Conservation (phyloP, 106 monocot genomes). For the Dendrobium nobile region DNA sequence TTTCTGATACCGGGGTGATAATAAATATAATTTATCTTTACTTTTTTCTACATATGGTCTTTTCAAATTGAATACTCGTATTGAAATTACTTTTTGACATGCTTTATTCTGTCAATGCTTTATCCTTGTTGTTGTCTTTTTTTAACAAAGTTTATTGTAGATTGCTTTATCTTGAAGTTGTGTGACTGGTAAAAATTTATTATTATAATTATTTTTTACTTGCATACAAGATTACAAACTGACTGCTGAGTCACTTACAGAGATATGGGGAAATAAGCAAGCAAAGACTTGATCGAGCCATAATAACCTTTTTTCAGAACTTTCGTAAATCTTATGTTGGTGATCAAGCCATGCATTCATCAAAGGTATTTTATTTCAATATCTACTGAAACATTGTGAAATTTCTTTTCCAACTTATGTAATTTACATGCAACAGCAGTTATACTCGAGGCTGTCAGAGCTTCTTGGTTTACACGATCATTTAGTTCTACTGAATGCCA, state of each 20-base stretch:
- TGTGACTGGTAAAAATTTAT: not conserved
- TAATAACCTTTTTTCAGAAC: slow-evolving; percentile 86
- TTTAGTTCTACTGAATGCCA: slow-evolving; percentile 88
- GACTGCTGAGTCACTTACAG: slow-evolving; percentile 27
- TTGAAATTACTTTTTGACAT: not conserved
- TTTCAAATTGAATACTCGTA: not conserved
- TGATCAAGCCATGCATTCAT: slow-evolving; percentile 97
- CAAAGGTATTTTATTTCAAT: slow-evolving; percentile 47
- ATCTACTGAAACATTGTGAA: slow-evolving; percentile 1
- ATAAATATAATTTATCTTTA: not conserved
- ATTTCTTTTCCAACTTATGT: slow-evolving; percentile 4
- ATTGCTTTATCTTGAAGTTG: not conserved
- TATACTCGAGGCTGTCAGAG: slow-evolving; percentile 87
- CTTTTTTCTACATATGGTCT: not conserved
- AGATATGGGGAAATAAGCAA: slow-evolving; percentile 89
- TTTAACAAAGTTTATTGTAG: not conserved
- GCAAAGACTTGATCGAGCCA: slow-evolving; percentile 92
- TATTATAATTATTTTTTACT: not conserved
- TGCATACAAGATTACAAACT: not conserved
- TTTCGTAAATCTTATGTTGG: slow-evolving; percentile 98
- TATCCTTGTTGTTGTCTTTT: not conserved
- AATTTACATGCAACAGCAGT: slow-evolving; percentile 58
- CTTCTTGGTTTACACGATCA: slow-evolving; percentile 96
- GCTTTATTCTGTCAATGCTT: not conserved
- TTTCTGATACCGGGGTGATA: not conserved